phyloP scores from a whole-genome alignment of 768 basidiomycete genomes.

The Psilocybe azurescens region DNA sequence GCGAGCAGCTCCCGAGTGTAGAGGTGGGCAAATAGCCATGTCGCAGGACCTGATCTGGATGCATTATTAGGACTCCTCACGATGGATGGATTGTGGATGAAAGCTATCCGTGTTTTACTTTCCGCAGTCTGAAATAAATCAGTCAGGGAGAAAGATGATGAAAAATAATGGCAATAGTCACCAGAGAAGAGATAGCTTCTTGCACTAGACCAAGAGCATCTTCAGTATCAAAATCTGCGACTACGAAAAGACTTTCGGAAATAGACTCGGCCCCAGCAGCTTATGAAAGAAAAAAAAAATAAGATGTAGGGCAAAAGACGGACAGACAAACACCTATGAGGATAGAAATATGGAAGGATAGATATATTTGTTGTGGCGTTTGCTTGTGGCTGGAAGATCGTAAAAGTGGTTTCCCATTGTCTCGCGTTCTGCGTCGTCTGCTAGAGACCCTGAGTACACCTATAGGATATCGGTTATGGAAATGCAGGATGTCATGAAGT shows the following conservation, averaged over 20 bases:
- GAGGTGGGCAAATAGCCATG: slow-evolving; percentile 57
- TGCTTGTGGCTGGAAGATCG: slow-evolving; percentile 76
- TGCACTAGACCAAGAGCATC: slow-evolving; percentile 63
- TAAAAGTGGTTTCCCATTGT: slow-evolving; percentile 82
- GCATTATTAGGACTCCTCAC: slow-evolving; percentile 18
- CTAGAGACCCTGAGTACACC: slow-evolving; percentile 64
- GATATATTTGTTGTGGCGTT: slow-evolving; percentile 79
- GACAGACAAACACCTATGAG: slow-evolving; percentile 46
- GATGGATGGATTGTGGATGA: slow-evolving; percentile 73
- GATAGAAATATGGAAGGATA: slow-evolving; percentile 72
- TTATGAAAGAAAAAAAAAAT: neutral
- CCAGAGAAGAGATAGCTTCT: slow-evolving; percentile 70
- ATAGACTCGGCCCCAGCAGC: slow-evolving; percentile 37
- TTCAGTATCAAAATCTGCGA: slow-evolving; percentile 78
- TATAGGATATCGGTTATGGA: slow-evolving; percentile 23
- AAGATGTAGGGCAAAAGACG: neutral
- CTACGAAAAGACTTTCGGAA: slow-evolving; percentile 61
- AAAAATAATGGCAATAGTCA: slow-evolving; percentile 35
- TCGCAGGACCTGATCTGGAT: slow-evolving; percentile 33
- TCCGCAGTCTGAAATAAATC: slow-evolving; percentile 41
- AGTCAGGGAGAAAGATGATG: slow-evolving; percentile 9
- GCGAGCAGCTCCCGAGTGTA: slow-evolving; percentile 45
- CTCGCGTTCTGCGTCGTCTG: slow-evolving; percentile 53
- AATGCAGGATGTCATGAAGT: slow-evolving; percentile 32
- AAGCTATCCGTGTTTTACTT: slow-evolving; percentile 63